These are phyloP conservation scores for Lactarius trivialis DNA, from an alignment of 768 basidiomycete genomes.

Conservation along the genomic window DNA sequence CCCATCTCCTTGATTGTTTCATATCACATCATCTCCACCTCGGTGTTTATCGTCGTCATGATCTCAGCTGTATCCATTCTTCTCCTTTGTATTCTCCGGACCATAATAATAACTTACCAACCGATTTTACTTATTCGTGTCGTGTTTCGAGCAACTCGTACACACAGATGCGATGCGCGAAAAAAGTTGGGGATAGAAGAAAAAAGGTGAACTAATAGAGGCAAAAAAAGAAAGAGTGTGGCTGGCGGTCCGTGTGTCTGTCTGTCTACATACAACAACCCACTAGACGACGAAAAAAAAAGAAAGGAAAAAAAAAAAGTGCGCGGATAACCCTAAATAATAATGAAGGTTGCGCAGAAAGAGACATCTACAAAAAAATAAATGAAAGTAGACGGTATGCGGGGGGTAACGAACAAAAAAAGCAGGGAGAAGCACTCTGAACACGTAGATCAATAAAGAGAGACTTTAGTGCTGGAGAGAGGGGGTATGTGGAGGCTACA, in stretches of 20 bases:
- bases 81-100: neutral
- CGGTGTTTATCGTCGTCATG: neutral
- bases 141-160: slow-evolving; percentile 1
- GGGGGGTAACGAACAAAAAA: neutral
- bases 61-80: neutral
- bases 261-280: neutral
- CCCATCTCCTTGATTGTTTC: neutral
- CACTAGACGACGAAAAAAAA: neutral
- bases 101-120: neutral
- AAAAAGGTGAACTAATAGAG: neutral
- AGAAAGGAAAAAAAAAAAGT: neutral
- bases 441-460: slow-evolving; percentile 5
- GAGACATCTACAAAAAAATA: neutral
- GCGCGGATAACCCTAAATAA: too few species aligned
- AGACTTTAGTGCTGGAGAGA: neutral
- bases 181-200: neutral
- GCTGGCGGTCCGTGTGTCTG: neutral
- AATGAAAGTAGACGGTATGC: slow-evolving; percentile 7
- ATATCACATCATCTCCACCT: neutral
- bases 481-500: slow-evolving; percentile 13
- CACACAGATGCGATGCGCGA: neutral
- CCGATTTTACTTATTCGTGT: neutral
- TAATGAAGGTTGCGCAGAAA: too few species aligned
- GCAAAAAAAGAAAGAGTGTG: neutral
- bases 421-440: slow-evolving; percentile 7